Base-by-base conservation (phyloP, 139 green algal species). In the Desmodesmus armatus region DNA sequence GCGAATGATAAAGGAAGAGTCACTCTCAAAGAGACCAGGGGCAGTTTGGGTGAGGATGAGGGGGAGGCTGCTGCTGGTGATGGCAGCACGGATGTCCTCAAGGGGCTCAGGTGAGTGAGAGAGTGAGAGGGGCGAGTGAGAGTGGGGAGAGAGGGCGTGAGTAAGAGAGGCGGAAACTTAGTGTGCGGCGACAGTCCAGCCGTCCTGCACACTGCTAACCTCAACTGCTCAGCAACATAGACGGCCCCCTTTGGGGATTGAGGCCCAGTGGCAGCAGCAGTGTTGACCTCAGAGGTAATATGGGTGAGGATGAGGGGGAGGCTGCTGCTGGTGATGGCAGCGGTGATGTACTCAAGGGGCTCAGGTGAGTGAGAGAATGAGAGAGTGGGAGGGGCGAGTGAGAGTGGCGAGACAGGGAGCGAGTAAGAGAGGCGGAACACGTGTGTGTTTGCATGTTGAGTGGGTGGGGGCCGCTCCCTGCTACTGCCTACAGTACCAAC, bases 11-110 rank as follows among this genome's bases (percentile, higher is more conserved):
- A n/a, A n/a, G n/a, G n/a, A n/a, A n/a, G n/a, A n/a, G n/a, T n/a
- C n/a, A n/a, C n/a, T n/a, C n/a, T n/a, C n/a, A n/a, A n/a, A 7
- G 31, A n/a, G 25, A 35, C 17, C n/a, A 65, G 33, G 49, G 74
- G 27, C 76, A 58, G 44, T 83, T 17, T 43, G 5, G 76, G 19
- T 2, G 80, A 69, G 27, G 80, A 33, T 43, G 71, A 33, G 1
- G 71, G 53, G 23, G 84, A 39, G 49, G 65, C 69, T 33, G 62
- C 43, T 47, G 78, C 33, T 49, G 62, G n/a, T n/a, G 81, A 6
- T 9, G 23, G 63, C 7, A 23, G 6, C 21, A 41, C 63, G 40
- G 63, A 72, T 3, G 31, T 3, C 2, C 63, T 72, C 6, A 72
- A 72, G 29, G 29, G 29, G 6, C 63, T 72, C 7, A 72, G 63